phyloP scores from a whole-genome alignment of 2,329 filamentous ascomycete genomes.

The Colletotrichum graminicola region DNA sequence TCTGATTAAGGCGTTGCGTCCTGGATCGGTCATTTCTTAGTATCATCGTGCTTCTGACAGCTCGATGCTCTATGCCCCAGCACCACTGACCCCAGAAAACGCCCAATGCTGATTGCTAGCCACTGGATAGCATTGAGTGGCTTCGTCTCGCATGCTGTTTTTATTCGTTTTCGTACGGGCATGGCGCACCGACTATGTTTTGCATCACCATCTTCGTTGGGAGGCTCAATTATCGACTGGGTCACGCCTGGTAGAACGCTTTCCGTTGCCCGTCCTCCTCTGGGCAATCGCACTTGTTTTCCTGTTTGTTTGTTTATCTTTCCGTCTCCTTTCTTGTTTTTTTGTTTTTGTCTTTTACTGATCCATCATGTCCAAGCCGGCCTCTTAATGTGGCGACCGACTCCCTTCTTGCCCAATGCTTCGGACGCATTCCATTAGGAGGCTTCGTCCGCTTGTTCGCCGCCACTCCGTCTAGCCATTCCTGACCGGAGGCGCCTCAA shows the following conservation, averaged over 20 bases:
- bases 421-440: slow-evolving; percentile 15
- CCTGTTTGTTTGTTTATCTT: background rate
- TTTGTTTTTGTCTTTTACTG: background rate
- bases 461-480: slow-evolving; percentile 10
- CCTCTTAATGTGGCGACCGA: slow-evolving; percentile 14
- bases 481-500: background rate
- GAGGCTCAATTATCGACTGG: background rate
- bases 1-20: slow-evolving; percentile 34
- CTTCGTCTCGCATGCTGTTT: slow-evolving; percentile 4
- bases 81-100: slow-evolving; percentile 14
- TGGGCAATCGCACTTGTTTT: slow-evolving; percentile 3
- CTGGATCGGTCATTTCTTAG: slow-evolving; percentile 34
- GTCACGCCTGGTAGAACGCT: background rate
- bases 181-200: background rate
- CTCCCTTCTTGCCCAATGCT: slow-evolving; percentile 8
- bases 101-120: background rate
- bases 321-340: background rate
- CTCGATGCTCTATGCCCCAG: slow-evolving; percentile 12
- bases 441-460: slow-evolving; percentile 6
- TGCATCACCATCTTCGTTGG: slow-evolving; percentile 19
- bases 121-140: slow-evolving; percentile 23
- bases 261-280: background rate
- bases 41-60: slow-evolving; percentile 32
- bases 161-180: background rate
- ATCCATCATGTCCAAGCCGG: slow-evolving; percentile 8